Evolutionary conservation across 2,329 filamentous ascomycete genomes (phyloP).

Genomic region (Cladosporium sp.): DNA sequence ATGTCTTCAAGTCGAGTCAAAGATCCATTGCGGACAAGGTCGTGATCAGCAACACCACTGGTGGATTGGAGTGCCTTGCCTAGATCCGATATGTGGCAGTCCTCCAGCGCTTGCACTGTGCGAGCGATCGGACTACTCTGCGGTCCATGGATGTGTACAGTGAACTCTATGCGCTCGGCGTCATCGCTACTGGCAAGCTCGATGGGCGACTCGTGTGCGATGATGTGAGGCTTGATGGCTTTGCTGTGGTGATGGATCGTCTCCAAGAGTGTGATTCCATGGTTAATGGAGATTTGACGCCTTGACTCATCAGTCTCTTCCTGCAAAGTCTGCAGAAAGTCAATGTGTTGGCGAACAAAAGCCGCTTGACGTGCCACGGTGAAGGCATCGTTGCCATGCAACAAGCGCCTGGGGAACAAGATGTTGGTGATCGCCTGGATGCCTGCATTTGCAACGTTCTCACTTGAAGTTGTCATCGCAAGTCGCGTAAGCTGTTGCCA

Average conservation of each 20-base stretch:
- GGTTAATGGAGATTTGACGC: slow-evolving; percentile 1
- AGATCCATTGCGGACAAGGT: slow-evolving; percentile 10
- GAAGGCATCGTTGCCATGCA: slow-evolving; percentile 3
- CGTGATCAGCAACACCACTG: slow-evolving; percentile 20
- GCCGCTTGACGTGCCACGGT: slow-evolving; percentile 17
- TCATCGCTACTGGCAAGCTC: not conserved
- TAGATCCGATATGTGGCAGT: slow-evolving; percentile 19
- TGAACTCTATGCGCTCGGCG: slow-evolving; percentile 15
- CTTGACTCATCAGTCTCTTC: not conserved
- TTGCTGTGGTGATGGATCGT: slow-evolving; percentile 11
- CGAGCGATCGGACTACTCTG: slow-evolving; percentile 15
- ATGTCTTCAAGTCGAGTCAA: slow-evolving; percentile 7
- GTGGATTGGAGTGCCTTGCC: slow-evolving; percentile 17
- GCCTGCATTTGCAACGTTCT: slow-evolving; percentile 5
- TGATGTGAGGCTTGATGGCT: not conserved
- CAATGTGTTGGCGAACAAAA: slow-evolving; percentile 20
- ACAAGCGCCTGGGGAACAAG: slow-evolving; percentile 16
- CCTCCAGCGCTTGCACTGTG: slow-evolving; percentile 15
- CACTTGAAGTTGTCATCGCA: slow-evolving; percentile 12
- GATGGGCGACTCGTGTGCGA: not conserved
- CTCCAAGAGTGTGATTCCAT: slow-evolving; percentile 3
- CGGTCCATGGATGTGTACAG: slow-evolving; percentile 20
- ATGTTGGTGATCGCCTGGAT: slow-evolving; percentile 13
- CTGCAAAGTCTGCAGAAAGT: slow-evolving; percentile 2
- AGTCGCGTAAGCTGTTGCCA: slow-evolving; percentile 21